These are phyloP conservation scores for Cupressus sempervirens DNA, from an alignment of 75 land plant species.

Conservation along the genomic window DNA sequence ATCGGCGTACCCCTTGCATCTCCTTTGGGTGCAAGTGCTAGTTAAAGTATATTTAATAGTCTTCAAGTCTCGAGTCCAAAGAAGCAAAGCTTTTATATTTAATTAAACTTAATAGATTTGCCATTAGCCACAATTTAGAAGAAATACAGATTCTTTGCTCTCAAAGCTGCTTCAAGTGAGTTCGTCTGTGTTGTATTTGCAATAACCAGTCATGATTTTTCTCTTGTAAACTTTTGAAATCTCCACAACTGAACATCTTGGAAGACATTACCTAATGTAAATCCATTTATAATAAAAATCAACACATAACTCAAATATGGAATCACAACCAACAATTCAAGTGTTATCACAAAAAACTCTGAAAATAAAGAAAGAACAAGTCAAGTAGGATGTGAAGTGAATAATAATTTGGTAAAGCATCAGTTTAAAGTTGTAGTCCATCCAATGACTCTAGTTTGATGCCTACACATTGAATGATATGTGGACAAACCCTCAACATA, in stretches of 20 bases:
- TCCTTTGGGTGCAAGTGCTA: too few species aligned
- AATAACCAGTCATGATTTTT: too few species aligned
- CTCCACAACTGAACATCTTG: too few species aligned
- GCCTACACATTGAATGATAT: neutral
- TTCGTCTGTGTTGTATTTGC: neutral
- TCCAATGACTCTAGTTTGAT: neutral
- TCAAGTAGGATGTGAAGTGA: too few species aligned
- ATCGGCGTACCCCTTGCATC: too few species aligned
- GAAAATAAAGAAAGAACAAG: too few species aligned
- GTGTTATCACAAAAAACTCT: neutral
- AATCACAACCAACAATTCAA: neutral
- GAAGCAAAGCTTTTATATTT: too few species aligned
- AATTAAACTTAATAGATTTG: neutral
- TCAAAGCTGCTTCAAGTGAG: neutral
- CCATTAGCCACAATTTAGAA: neutral
- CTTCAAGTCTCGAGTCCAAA: neutral
- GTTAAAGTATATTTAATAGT: too few species aligned
- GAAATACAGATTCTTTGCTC: neutral
- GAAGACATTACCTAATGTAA: too few species aligned
- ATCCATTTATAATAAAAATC: too few species aligned
- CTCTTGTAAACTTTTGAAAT: too few species aligned
- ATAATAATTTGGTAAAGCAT: neutral
- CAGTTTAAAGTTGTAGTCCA: neutral
- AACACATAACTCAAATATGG: neutral
- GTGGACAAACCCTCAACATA: neutral